phyloP scores from a whole-genome alignment of 2,329 filamentous ascomycete genomes.

The Hypoxylon sp. region DNA sequence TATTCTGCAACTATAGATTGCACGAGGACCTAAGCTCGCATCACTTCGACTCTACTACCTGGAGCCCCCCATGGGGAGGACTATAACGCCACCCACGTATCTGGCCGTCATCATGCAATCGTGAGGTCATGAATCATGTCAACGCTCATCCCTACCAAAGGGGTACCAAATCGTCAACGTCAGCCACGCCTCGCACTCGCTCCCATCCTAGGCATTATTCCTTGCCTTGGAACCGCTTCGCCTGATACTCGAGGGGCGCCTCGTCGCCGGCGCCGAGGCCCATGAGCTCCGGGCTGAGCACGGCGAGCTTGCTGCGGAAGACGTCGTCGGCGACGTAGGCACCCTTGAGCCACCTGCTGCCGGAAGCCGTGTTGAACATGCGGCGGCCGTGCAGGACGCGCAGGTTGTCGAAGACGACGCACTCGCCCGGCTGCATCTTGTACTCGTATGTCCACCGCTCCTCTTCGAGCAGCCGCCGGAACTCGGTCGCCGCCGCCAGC shows the following conservation, averaged over 20 bases:
- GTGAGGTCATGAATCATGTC: not conserved
- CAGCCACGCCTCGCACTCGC: not conserved
- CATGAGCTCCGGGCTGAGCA: not conserved
- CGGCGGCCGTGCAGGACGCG: conserved; percentile 84
- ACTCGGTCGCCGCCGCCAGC: conserved; percentile 59
- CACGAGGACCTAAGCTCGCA: no score
- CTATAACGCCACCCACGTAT: no score
- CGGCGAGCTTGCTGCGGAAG: conserved; percentile 28
- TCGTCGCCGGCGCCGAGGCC: not conserved
- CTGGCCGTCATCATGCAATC: not conserved
- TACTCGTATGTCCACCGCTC: conserved; percentile 70
- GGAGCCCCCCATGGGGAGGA: not conserved
- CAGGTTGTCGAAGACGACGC: conserved; percentile 91
- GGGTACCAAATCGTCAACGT: not conserved
- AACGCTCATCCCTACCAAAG: not conserved
- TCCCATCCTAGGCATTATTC: not conserved
- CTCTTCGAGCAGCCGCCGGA: conserved; percentile 66
- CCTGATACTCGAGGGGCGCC: not conserved
- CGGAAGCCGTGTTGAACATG: conserved; percentile 73
- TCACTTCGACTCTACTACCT: not conserved
- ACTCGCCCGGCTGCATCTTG: conserved; percentile 81
- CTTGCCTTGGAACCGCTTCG: not conserved
- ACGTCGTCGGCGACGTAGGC: conserved; percentile 71
- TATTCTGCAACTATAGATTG: no score
- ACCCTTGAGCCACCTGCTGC: conserved; percentile 83